Evolutionary conservation across 192 early-diverging fungal genomes (phyloP).

Genomic region (Backusella circina): DNA sequence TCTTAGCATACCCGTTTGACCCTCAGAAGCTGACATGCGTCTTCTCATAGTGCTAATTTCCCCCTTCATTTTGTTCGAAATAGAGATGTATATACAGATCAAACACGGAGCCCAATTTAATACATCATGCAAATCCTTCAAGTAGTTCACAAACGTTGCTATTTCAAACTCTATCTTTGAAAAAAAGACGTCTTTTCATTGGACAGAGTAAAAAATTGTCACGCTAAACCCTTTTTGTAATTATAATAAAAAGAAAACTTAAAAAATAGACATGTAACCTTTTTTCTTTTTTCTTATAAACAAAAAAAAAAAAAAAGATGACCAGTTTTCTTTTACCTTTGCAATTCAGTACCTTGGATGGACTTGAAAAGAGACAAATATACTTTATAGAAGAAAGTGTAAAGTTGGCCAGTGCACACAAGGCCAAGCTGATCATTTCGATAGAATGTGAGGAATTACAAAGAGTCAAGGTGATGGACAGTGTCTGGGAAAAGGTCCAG

Average conservation of each 20-base stretch:
- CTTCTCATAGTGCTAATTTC: too few species aligned
- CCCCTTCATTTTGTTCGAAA: too few species aligned
- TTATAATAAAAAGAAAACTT: neutral
- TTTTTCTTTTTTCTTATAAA: neutral
- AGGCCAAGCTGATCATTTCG: neutral
- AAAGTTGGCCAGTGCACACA: neutral
- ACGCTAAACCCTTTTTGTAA: neutral
- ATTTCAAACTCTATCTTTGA: neutral
- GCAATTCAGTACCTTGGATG: neutral
- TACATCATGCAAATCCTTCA: too few species aligned
- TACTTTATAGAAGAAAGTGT: neutral
- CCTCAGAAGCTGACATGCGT: too few species aligned
- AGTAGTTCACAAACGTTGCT: neutral
- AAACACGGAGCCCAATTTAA: too few species aligned
- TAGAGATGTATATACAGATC: too few species aligned
- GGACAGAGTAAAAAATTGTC: neutral
- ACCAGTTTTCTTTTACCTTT: conserved; percentile 6
- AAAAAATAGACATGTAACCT: neutral
- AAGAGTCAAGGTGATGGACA: neutral
- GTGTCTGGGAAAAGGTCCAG: conserved; percentile 20
- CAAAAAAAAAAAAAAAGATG: neutral
- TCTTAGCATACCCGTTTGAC: too few species aligned
- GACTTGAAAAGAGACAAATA: neutral
- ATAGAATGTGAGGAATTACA: neutral
- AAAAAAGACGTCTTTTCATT: neutral